Conservation (phyloP, 176 grass and related monocot genomes). For the Hordeum vulgare region MorexV3_pseudomolecules_assembly NC_058522.1:347674369-347674868, state of each 20-base stretch:
- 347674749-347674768: not conserved
- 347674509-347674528: not conserved
- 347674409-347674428: not conserved
- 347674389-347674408: too few relatives aligned
- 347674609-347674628: too few relatives aligned
- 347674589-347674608: too few relatives aligned
- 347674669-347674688: too few relatives aligned
- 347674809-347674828: not conserved
- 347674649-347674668: too few relatives aligned
- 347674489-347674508: not conserved
- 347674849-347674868: not conserved
- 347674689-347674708: too few relatives aligned
- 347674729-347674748: not conserved
- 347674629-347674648: too few relatives aligned
- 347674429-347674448: not conserved
- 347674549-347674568: not conserved
- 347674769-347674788: constrained; percentile 3
- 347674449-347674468: not conserved
- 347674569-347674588: too few relatives aligned
- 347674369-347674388: not conserved
- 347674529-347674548: too few relatives aligned
- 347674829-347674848: not conserved
- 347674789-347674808: constrained; percentile 21
- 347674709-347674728: too few relatives aligned
- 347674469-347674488: not conserved